Conservation (phyloP, 2,329 filamentous ascomycete genomes). For the Clarireedia monteithiana region DNA sequence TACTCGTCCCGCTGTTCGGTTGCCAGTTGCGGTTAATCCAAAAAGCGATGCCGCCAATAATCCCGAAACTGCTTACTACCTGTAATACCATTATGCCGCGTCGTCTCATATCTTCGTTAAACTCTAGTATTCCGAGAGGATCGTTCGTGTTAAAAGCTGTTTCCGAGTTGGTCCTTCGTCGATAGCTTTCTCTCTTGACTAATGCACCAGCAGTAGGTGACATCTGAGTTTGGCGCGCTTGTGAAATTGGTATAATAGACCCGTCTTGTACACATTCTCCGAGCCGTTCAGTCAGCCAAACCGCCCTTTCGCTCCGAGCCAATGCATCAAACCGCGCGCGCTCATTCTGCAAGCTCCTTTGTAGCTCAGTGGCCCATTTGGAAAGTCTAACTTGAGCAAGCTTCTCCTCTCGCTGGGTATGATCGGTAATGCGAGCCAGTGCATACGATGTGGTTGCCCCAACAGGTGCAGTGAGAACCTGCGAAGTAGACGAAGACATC, state of each 20-base stretch:
- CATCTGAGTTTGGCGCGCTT: constrained; percentile 15
- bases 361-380: constrained; percentile 76
- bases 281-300: constrained; percentile 61
- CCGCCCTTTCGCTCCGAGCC: constrained; percentile 52
- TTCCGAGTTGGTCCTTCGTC: constrained; percentile 6
- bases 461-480: constrained; percentile 23
- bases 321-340: constrained; percentile 59
- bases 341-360: constrained; percentile 67
- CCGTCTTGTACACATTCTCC: constrained; percentile 62
- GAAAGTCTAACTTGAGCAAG: constrained; percentile 64
- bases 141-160: constrained; percentile 44
- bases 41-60: constrained; percentile 64
- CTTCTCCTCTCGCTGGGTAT: constrained; percentile 51
- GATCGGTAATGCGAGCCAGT: constrained; percentile 51
- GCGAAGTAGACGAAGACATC: constrained; percentile 14
- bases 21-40: constrained; percentile 38
- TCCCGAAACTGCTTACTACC: constrained; percentile 63
- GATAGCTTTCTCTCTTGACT: constrained; percentile 18
- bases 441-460: constrained; percentile 42
- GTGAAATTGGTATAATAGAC: constrained; percentile 45
- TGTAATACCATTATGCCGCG: constrained; percentile 63
- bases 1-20: neutral
- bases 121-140: constrained; percentile 68
- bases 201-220: constrained; percentile 10
- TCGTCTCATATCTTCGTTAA: constrained; percentile 57